A percentile compares a stretch with the other conserved stretches of the same genome.
Conservation (phyloP, 2,329 filamentous ascomycete genomes). For the Alternaria ventricosa region DNA sequence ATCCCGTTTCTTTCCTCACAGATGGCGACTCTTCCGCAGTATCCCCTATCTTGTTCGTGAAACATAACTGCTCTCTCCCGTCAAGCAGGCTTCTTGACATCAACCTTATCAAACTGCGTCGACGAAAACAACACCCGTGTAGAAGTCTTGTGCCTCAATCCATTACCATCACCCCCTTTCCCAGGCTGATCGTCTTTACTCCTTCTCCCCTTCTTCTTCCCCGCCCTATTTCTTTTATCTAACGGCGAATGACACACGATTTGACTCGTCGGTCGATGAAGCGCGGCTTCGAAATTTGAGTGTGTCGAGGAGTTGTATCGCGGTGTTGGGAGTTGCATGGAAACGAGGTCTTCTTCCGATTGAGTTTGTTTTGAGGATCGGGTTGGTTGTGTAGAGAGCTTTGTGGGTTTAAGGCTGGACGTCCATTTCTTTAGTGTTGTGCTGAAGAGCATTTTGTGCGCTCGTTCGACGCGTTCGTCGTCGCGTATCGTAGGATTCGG, state of each 20-base stretch:
- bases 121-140: not conserved
- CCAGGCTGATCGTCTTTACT: not conserved
- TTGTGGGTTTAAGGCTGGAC: not conserved
- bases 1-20: no score
- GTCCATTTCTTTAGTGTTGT: not conserved
- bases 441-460: not conserved
- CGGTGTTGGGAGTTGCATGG: not conserved
- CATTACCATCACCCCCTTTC: not conserved
- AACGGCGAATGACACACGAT: constrained; percentile 8
- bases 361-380: not conserved
- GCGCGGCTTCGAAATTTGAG: not conserved
- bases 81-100: not conserved
- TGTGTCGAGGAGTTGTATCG: not conserved
- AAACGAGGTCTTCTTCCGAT: constrained; percentile 7
- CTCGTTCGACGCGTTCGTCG: not conserved
- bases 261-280: not conserved
- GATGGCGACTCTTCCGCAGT: no score
- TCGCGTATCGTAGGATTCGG: not conserved
- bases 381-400: not conserved
- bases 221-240: constrained; percentile 1
- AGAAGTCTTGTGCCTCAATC: not conserved
- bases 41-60: not conserved
- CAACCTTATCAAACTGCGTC: not conserved
- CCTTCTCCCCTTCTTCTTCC: not conserved
- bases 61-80: not conserved